Conservation (phyloP, 2,329 filamentous ascomycete genomes). For the Delphinella strobiligena region DNA sequence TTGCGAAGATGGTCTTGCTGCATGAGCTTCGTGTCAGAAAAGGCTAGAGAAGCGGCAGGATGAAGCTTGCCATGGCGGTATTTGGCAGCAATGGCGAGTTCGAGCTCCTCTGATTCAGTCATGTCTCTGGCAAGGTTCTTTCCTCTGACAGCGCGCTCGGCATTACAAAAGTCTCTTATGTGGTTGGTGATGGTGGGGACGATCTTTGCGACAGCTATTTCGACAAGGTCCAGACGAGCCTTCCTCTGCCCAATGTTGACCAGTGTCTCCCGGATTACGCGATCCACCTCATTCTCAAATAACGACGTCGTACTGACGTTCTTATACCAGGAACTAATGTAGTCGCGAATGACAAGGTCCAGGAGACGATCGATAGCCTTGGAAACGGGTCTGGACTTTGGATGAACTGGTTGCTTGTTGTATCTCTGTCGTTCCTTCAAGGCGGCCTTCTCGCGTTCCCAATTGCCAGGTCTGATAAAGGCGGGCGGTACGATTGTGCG, state of each 20-base stretch:
- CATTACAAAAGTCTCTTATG: conserved; percentile 80
- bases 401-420: conserved; percentile 56
- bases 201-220: conserved; percentile 66
- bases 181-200: conserved; percentile 83
- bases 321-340: conserved; percentile 78
- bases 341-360: conserved; percentile 66
- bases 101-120: conserved; percentile 92
- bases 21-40: conserved; percentile 69
- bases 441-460: conserved; percentile 58
- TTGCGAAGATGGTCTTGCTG: conserved; percentile 83
- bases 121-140: conserved; percentile 78
- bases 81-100: conserved; percentile 89
- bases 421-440: conserved; percentile 57
- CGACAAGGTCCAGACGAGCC: conserved; percentile 67
- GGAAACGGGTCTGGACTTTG: conserved; percentile 65
- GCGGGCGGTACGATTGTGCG: conserved; percentile 12
- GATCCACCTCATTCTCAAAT: conserved; percentile 82
- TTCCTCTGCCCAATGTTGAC: conserved; percentile 60
- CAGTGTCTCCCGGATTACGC: conserved; percentile 61
- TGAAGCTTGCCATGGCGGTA: conserved; percentile 84
- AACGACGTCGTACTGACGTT: conserved; percentile 69
- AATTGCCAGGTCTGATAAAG: conserved; percentile 31
- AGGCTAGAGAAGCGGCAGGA: conserved; percentile 68
- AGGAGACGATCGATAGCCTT: conserved; percentile 69
- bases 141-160: conserved; percentile 76